Evolutionary conservation across 805 yeast species (phyloP).

Genomic region (Saturnispora ahearnii): DNA sequence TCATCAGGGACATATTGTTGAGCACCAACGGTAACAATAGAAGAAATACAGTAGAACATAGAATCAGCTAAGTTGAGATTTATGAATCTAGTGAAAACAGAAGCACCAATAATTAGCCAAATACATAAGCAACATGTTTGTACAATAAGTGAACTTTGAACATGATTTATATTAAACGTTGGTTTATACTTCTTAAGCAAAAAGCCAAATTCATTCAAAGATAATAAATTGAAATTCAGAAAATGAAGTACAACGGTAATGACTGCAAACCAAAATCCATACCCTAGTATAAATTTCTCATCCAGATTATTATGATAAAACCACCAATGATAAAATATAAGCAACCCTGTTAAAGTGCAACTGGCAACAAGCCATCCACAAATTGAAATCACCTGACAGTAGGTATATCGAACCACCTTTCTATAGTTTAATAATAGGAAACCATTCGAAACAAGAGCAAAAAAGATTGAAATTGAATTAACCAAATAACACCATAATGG

Average conservation of each 20-base stretch:
- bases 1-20: conserved; percentile 61
- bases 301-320: conserved; percentile 17
- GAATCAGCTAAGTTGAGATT: conserved; percentile 53
- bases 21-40: conserved; percentile 70
- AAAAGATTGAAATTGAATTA: conserved; percentile 52
- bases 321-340: conserved; percentile 28
- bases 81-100: conserved; percentile 39
- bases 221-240: conserved; percentile 42
- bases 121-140: conserved; percentile 55
- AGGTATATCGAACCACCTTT: conserved; percentile 44
- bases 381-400: conserved; percentile 55
- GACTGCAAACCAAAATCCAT: conserved; percentile 75
- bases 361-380: conserved; percentile 58
- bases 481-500: conserved; percentile 37
- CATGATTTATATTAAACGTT: conserved; percentile 51
- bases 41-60: conserved; percentile 62
- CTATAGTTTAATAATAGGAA: conserved; percentile 66
- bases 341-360: conserved; percentile 39
- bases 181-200: conserved; percentile 54
- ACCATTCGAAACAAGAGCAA: conserved; percentile 61
- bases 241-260: conserved; percentile 57
- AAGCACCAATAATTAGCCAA: conserved; percentile 71
- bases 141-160: conserved; percentile 66
- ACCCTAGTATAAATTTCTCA: conserved; percentile 30
- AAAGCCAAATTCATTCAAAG: conserved; percentile 57